Evolutionary conservation across 495 filamentous ascomycete genomes (phyloP).

Genomic region (Talaromyces borbonicus): DNA sequence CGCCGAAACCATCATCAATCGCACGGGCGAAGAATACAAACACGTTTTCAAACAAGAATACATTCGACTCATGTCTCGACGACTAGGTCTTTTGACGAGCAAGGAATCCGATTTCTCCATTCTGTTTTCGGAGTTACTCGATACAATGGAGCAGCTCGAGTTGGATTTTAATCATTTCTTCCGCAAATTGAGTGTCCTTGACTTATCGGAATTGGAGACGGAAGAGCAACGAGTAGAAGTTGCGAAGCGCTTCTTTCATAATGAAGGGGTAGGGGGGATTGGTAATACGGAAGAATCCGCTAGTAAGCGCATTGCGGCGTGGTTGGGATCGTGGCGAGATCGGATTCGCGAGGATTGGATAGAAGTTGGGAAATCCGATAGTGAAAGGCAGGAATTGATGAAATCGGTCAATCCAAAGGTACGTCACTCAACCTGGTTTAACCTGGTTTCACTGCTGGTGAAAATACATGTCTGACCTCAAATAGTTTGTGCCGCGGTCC

Average conservation of each 20-base stretch:
- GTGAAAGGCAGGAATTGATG: constrained; percentile 60
- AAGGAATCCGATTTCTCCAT: constrained; percentile 65
- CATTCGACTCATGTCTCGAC: constrained; percentile 64
- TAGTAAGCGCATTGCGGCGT: constrained; percentile 53
- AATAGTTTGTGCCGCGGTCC: constrained; percentile 64
- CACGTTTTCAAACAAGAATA: constrained; percentile 78
- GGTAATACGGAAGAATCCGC: constrained; percentile 50
- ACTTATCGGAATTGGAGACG: constrained; percentile 47
- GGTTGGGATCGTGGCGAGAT: constrained; percentile 63
- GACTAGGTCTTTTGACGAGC: constrained; percentile 60
- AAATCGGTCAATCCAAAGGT: constrained; percentile 76
- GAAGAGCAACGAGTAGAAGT: constrained; percentile 45
- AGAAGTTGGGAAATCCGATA: constrained; percentile 36
- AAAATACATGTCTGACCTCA: constrained; percentile 3
- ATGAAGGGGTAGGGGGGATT: constrained; percentile 47
- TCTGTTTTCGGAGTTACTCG: constrained; percentile 70
- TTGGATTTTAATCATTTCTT: constrained; percentile 93
- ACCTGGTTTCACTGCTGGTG: not conserved
- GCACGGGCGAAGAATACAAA: constrained; percentile 76
- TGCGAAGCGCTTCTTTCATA: constrained; percentile 62
- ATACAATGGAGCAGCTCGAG: constrained; percentile 66
- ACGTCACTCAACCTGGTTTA: constrained; percentile 9
- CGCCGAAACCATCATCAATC: constrained; percentile 71
- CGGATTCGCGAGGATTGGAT: constrained; percentile 66
- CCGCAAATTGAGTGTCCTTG: constrained; percentile 55